Percentiles rank a stretch among this genome's conserved stretches.
Evolutionary conservation across 1,139 yeast genomes (phyloP).

Genomic region (Lodderomyces jiufengensis): DNA sequence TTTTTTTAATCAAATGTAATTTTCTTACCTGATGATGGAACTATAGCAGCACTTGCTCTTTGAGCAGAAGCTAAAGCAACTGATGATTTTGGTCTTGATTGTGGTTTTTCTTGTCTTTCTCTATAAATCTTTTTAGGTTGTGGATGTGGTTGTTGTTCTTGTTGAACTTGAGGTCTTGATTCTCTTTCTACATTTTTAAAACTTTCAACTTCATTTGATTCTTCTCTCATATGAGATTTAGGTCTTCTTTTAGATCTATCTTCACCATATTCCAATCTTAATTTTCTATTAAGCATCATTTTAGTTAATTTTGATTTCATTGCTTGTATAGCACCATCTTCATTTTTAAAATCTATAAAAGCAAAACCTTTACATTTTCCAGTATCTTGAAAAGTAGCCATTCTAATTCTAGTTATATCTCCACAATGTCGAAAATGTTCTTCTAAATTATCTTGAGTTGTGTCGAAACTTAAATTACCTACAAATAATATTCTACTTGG

Average conservation of each 20-base stretch:
- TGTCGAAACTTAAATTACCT: slow-evolving; percentile 89
- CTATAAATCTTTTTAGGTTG: slow-evolving; percentile 6
- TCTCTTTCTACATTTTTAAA: no score
- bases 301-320: slow-evolving; percentile 68
- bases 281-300: slow-evolving; percentile 65
- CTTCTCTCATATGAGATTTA: slow-evolving; percentile 18
- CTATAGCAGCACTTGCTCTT: slow-evolving; percentile 87
- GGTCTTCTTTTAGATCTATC: slow-evolving; percentile 83
- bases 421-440: slow-evolving; percentile 82
- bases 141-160: background rate
- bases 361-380: slow-evolving; percentile 98
- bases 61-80: slow-evolving; percentile 86
- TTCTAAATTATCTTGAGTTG: slow-evolving; percentile 75
- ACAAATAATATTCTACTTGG: slow-evolving; percentile 88
- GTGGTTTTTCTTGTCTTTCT: slow-evolving; percentile 11
- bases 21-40: slow-evolving; percentile 88
- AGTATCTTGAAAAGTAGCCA: slow-evolving; percentile 95
- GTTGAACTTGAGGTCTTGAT: background rate
- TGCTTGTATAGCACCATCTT: slow-evolving; percentile 79
- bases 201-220: slow-evolving; percentile 10
- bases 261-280: slow-evolving; percentile 91
- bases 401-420: slow-evolving; percentile 73
- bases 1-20: slow-evolving; percentile 51
- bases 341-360: slow-evolving; percentile 79
- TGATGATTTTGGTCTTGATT: slow-evolving; percentile 64